Evolutionary conservation across 2,329 filamentous ascomycete species (phyloP), one percentile per base, ranked within the genome.

Genomic region (Neofusicoccum sp.): DNA sequence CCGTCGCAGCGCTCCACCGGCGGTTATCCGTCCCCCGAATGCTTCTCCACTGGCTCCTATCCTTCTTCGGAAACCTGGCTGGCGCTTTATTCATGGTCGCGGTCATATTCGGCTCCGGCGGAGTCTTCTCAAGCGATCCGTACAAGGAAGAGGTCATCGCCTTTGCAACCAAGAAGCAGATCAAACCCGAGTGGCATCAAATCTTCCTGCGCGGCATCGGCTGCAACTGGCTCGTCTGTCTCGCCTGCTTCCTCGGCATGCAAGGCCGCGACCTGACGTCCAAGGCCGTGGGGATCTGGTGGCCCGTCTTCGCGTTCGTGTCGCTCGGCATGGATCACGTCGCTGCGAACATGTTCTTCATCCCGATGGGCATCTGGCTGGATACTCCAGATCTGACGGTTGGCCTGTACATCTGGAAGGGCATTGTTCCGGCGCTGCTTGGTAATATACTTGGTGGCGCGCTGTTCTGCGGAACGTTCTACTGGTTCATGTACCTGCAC

Each of bases 51-150:
- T 83, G 80, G 81, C 60, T 76, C 36, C 68, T 83, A 3, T 81
- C 79, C 14, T 84, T 82, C 64, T 75, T 79, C 43, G 81, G 79
- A 0, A 84, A 84, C 65, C 69, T 84, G 3, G 78, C 79, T 3
- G 82, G 82, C 0, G 78, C 76, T 1, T 68, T 84, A 6, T 83
- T 84, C 64, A 73, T 84, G 9, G 78, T 81, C 64, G 71, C 76
- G 3, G 74, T 84, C 4, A 78, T 84, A 45, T 79, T 79, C 49
- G 82, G 82, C 36, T 83, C 84, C 67, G 81, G 80, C 49, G 81
- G 75, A 34, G 75, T 75, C 33, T 84, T 81, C 71, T 76, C 76
- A 22, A 37, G 50, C 6, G 59, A 64, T 5, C 48, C 64, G 3
- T 70, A 66, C 62, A 58, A 39, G 9, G 56, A 63, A 2, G 68